These are phyloP conservation scores for Leccinellum rugosiceps DNA, from an alignment of 768 basidiomycete genomes.

Conservation along the genomic window DNA sequence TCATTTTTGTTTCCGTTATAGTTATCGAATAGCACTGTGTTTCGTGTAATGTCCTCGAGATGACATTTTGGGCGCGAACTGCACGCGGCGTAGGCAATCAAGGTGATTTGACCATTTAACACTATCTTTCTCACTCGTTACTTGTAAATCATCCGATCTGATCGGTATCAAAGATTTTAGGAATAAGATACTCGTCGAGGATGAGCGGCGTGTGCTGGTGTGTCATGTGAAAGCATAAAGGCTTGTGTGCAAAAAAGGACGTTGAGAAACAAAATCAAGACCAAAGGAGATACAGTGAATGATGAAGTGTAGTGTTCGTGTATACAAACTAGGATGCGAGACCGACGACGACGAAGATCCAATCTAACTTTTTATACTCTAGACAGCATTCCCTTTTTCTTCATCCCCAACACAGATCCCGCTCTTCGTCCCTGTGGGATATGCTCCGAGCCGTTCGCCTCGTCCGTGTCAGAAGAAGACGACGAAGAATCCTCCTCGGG, in stretches of 20 bases:
- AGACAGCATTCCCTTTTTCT: constrained; percentile 20
- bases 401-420: constrained; percentile 35
- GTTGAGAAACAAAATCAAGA: not conserved
- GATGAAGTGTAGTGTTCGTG: not conserved
- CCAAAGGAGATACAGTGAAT: not conserved
- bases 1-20: not conserved
- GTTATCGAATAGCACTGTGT: not conserved
- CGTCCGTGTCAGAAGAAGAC: constrained; percentile 41
- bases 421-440: constrained; percentile 60
- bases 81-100: not conserved
- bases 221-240: not conserved
- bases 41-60: not conserved
- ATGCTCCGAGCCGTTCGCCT: constrained; percentile 40
- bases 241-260: not conserved
- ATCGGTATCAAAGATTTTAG: not conserved
- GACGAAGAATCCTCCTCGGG: constrained; percentile 28
- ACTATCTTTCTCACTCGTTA: not conserved
- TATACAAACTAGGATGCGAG: not conserved
- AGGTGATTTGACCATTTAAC: not conserved
- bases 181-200: not conserved
- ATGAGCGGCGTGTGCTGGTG: not conserved
- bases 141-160: not conserved
- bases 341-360: not conserved
- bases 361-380: not conserved
- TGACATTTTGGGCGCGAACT: not conserved